These are phyloP conservation scores for Haplosporangium sp. DNA, from an alignment of 371 early-diverging fungal species.

Conservation along the genomic window DNA sequence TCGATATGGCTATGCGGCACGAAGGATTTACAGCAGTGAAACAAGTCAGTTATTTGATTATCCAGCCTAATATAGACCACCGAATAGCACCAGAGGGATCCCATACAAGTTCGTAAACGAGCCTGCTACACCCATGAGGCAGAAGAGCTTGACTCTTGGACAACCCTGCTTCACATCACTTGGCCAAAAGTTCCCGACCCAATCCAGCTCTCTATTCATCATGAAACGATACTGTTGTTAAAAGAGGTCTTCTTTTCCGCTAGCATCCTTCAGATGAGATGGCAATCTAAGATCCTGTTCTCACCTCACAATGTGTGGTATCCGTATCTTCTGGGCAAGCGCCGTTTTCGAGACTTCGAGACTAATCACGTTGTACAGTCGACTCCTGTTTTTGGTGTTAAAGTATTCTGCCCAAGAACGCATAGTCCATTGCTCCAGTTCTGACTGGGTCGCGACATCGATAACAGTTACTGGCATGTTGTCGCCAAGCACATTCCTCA, in stretches of 20 bases:
- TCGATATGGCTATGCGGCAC: constrained; percentile 76
- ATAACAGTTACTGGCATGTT: constrained; percentile 36
- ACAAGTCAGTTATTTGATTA: background rate
- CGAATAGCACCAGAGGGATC: background rate
- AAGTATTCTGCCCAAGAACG: constrained; percentile 87
- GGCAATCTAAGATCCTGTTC: background rate
- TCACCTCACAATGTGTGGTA: constrained; percentile 83
- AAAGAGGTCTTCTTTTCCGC: background rate
- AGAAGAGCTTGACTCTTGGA: constrained; percentile 89
- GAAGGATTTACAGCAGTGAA: background rate
- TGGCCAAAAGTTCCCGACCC: constrained; percentile 91
- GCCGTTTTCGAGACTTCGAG: constrained; percentile 84
- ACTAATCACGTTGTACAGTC: constrained; percentile 89
- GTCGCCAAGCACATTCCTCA: constrained; percentile 77
- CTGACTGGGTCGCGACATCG: constrained; percentile 89
- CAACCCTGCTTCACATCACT: constrained; percentile 66
- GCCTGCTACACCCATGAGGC: constrained; percentile 90
- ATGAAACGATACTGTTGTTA: background rate
- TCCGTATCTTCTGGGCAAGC: constrained; percentile 69
- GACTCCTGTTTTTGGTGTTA: constrained; percentile 64
- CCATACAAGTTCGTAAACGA: constrained; percentile 90
- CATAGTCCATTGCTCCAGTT: constrained; percentile 80
- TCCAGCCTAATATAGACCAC: background rate
- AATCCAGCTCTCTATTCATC: constrained; percentile 77
- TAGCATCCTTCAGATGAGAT: background rate